phyloP scores from a whole-genome alignment of 805 yeast genomes.

The Candida maris region DNA sequence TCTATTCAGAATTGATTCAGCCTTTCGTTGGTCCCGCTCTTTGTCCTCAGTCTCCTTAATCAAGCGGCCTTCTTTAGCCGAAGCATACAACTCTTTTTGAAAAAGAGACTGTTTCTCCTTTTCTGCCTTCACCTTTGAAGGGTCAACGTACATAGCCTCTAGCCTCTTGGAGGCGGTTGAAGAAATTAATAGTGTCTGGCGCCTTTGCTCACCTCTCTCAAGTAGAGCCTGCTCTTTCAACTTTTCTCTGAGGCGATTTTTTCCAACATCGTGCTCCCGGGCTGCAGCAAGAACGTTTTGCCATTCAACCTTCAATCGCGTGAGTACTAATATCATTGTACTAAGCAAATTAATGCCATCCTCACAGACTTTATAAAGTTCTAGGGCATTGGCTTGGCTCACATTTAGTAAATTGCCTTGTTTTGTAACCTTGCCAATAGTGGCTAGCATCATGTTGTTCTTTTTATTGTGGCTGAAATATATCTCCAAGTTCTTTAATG shows the following conservation, averaged over 20 bases:
- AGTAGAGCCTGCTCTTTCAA: conserved; percentile 20
- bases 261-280: conserved; percentile 41
- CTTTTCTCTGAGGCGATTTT: conserved; percentile 25
- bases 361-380: conserved; percentile 38
- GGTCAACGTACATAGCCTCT: conserved; percentile 24
- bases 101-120: conserved; percentile 24
- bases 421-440: conserved; percentile 43
- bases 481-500: conserved; percentile 21
- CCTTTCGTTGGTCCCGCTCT: conserved; percentile 14
- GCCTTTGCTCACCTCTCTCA: conserved; percentile 18
- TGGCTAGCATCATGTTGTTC: conserved; percentile 47
- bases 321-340: conserved; percentile 30
- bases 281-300: conserved; percentile 24
- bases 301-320: conserved; percentile 41
- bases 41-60: conserved; percentile 18
- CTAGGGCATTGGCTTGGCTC: conserved; percentile 35
- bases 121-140: conserved; percentile 23
- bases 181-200: conserved; percentile 7
- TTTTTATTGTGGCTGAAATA: conserved; percentile 41
- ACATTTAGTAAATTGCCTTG: conserved; percentile 35
- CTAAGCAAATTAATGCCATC: conserved; percentile 36
- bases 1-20: conserved; percentile 13
- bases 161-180: conserved; percentile 13
- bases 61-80: conserved; percentile 24
- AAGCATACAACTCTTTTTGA: conserved; percentile 21